Base-by-base conservation (phyloP, 1,284 basidiomycete genomes). In the Apiotrichum sp. region DNA sequence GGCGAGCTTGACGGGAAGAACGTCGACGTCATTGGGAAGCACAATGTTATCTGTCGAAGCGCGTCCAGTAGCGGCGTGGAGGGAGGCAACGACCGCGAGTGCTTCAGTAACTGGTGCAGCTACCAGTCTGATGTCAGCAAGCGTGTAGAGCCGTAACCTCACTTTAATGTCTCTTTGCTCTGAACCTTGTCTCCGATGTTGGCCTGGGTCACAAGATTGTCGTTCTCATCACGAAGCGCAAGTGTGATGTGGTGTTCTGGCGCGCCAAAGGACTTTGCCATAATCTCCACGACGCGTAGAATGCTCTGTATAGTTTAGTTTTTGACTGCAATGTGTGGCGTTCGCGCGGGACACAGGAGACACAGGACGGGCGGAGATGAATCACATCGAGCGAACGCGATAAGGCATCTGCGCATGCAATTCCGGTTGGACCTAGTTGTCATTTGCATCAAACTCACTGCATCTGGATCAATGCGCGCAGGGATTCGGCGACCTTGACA, bases 161-260 rank as follows among this genome's bases (percentile, higher is more conserved):
- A 92, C 89, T 86, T 91, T 55, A 93, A 78, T 62, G 86, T 84
- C 53, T 82, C 82, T 71, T 88, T 89, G 53, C 81, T 80, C 75
- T 83, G 85, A 60, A 93, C 89, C 78, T 87, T 89, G 77, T 83
- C 69, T 83, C 81, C 68, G 90, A 76, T 71, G 89, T 95, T 71
- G 60, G 89, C 87, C 68, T 92, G 89, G 32, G 92, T 95, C n/a
- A 98, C 86, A 47, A 97, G 78, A 66, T 89, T 87, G 63, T 92
- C 89, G 33, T 81, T 83, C 65, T 93, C 89, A 68, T 96, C 92
- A 64, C 93, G 81, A 56, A 98, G 75, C 1, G 91, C 89, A 67
- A 87, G 93, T 58, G 89, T 81, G 3, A 84, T 82, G 11, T 89
- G 84, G 0, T 88, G 84, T 53, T 93, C 90, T 59, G 85, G 84